A percentile compares a stretch with the other conserved stretches of the same genome.
These are phyloP conservation scores for Colletotrichum scovillei DNA, from an alignment of 2,329 filamentous ascomycete genomes.

Conservation along the genomic window DNA sequence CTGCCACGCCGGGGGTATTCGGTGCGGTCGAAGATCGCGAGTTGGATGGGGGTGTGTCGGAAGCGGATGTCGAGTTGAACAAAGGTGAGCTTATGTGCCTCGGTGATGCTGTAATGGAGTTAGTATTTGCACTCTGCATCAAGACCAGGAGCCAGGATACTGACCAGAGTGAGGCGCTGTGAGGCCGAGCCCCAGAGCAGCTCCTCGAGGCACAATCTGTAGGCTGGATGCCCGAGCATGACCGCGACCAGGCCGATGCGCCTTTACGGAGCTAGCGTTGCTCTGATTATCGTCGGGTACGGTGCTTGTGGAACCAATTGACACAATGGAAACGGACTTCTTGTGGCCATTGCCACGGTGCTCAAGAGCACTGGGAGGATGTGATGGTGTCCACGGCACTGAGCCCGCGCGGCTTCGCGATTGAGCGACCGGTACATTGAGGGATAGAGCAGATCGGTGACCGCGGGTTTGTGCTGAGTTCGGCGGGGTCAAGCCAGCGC, in stretches of 20 bases:
- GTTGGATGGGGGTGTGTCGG: conserved; percentile 57
- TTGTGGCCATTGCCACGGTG: conserved; percentile 70
- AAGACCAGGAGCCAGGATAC: conserved; percentile 32
- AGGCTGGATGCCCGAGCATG: conserved; percentile 86
- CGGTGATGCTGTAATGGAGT: conserved; percentile 43
- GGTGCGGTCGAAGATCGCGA: conserved; percentile 57
- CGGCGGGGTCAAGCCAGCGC: conserved; percentile 58
- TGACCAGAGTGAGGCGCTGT: conserved; percentile 52
- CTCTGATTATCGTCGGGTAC: conserved; percentile 57
- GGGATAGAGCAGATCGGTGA: conserved; percentile 75
- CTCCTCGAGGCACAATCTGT: conserved; percentile 71
- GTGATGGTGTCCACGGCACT: conserved; percentile 56
- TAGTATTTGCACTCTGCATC: background rate
- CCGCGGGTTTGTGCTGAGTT: conserved; percentile 57
- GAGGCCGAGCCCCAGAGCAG: conserved; percentile 38
- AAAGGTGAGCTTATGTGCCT: conserved; percentile 62
- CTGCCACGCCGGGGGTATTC: conserved; percentile 54
- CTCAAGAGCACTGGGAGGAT: conserved; percentile 42
- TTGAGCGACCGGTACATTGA: conserved; percentile 63
- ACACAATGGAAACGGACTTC: conserved; percentile 85
- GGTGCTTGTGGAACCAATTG: conserved; percentile 70
- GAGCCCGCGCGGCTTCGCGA: conserved; percentile 59
- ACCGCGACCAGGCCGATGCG: conserved; percentile 67
- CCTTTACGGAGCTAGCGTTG: conserved; percentile 53
- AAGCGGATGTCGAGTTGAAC: conserved; percentile 66